Evolutionary conservation across 2,329 filamentous ascomycete species (phyloP), one percentile per base, ranked within the genome.

Genomic region (Cercospora berteroae): DNA sequence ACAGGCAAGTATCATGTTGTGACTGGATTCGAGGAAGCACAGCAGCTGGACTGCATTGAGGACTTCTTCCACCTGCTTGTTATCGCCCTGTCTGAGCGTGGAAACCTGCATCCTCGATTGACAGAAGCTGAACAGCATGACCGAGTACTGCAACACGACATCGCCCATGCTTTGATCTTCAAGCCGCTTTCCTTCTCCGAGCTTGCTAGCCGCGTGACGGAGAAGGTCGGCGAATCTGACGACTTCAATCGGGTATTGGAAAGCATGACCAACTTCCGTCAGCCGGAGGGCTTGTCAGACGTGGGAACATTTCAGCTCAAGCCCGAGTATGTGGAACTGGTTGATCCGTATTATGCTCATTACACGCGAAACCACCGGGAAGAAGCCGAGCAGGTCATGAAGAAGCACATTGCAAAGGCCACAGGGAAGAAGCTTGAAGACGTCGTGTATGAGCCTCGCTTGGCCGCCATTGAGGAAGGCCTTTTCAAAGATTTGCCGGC

Each of bases 291-390:
- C 5, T 81, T 98, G 33, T 92, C 91, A 4, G 95, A 99, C 77
- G 91, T 94, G 16, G 95, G 96, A 66, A 96, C 92, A 0, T 99
- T 99, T 75, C 93, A 97, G 78, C 83, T 99, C 61, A 95, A 94
- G 76, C 88, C 91, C 4, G 88, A 96, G 68, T 95, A 90, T 74
- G 86, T 97, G 44, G 91, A 94, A 72, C 87, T 96, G 57, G 88
- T 99, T 60, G 96, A 99, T 77, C 95, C 96, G 0, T 99, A 97
- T 78, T 95, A 94, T 75, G 91, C 94, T 6, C 93, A 98, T 76
- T 99, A 97, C 79, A 96, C 89, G 75, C 96, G 97, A 77, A 99
- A 99, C 75, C 94, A 98, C 78, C 88, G 95, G 60, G 95, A 99
- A 76, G 95, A 99, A 78, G 93, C 94, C 0, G 95, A 99, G 79